phyloP scores from a whole-genome alignment of 2,329 filamentous ascomycete species.

The Epichloe sp. region DNA sequence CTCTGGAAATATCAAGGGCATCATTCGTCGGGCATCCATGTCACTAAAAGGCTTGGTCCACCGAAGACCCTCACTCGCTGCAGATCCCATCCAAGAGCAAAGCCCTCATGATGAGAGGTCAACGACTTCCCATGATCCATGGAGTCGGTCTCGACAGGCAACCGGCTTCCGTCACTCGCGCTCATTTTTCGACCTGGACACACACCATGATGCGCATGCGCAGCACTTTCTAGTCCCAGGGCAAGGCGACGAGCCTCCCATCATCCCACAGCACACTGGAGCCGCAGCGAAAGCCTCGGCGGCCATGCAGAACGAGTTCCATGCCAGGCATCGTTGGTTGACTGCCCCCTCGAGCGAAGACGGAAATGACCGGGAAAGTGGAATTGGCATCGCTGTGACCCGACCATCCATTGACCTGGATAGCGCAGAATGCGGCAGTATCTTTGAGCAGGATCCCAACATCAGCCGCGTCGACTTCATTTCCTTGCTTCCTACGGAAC shows the following conservation, averaged over 20 bases:
- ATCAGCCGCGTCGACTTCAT: slow-evolving; percentile 48
- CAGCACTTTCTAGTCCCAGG: slow-evolving; percentile 32
- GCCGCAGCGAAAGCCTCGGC: slow-evolving; percentile 49
- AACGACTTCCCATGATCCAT: slow-evolving; percentile 35
- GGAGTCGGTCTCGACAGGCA: slow-evolving; percentile 38
- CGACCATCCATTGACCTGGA: slow-evolving; percentile 26
- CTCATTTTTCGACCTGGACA: slow-evolving; percentile 29
- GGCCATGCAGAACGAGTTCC: slow-evolving; percentile 43
- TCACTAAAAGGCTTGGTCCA: slow-evolving; percentile 40
- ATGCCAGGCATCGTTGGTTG: slow-evolving; percentile 29
- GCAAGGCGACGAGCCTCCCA: slow-evolving; percentile 39
- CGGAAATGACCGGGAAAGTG: slow-evolving; percentile 47
- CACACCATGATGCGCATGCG: slow-evolving; percentile 14
- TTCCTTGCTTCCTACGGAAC: slow-evolving; percentile 38
- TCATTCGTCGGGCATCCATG: slow-evolving; percentile 41
- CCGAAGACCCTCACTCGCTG: slow-evolving; percentile 30
- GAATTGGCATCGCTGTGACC: slow-evolving; percentile 47
- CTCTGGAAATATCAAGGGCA: slow-evolving; percentile 31
- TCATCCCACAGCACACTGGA: slow-evolving; percentile 46
- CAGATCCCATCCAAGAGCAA: slow-evolving; percentile 18
- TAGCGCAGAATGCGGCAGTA: slow-evolving; percentile 18
- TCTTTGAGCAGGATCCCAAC: slow-evolving; percentile 19
- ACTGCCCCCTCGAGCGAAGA: slow-evolving; percentile 28
- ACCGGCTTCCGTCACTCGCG: slow-evolving; percentile 36
- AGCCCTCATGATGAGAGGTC: slow-evolving; percentile 19